Conservation (phyloP, 352 stramenopile genomes). For the Phytophthora sansomeana region DNA sequence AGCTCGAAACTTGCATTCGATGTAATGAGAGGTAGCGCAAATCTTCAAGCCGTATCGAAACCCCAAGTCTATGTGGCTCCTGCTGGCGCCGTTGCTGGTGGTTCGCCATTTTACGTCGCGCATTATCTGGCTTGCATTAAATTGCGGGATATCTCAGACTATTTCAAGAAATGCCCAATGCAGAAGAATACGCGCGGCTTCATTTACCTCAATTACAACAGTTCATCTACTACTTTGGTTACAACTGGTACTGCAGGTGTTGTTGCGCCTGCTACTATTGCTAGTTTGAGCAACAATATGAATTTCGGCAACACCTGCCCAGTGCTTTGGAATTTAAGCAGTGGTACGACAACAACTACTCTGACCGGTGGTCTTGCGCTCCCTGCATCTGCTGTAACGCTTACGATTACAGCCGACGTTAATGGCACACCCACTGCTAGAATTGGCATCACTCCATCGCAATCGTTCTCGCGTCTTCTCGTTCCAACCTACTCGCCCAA, state of each 20-base stretch:
- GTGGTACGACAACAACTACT: no score
- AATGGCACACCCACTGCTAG: conserved; percentile 13
- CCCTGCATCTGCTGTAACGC: no score
- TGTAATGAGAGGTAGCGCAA: no score
- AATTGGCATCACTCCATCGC: conserved; percentile 14
- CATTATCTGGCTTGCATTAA: no score
- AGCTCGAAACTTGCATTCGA: no score
- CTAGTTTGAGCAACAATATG: neutral
- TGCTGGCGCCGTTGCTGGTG: no score
- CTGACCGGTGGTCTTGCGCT: no score
- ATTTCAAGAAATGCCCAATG: conserved; percentile 27
- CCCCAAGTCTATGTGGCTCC: no score
- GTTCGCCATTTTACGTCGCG: no score
- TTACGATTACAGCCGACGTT: conserved; percentile 10
- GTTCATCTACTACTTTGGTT: conserved; percentile 1
- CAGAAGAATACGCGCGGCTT: conserved; percentile 11
- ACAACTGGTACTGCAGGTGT: neutral
- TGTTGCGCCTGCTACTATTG: neutral
- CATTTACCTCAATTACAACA: conserved; percentile 25
- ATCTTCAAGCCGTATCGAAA: no score
- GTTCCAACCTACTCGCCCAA: conserved; percentile 31
- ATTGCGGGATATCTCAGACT: no score
- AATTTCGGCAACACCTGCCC: conserved; percentile 19
- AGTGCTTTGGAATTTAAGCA: conserved; percentile 13
- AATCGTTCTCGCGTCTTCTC: conserved; percentile 20